A percentile compares a stretch with the other conserved stretches of the same genome.
These are phyloP conservation scores for Trypanosoma boissoni DNA, from an alignment of 208 protist genomes.

Conservation along the genomic window DNA sequence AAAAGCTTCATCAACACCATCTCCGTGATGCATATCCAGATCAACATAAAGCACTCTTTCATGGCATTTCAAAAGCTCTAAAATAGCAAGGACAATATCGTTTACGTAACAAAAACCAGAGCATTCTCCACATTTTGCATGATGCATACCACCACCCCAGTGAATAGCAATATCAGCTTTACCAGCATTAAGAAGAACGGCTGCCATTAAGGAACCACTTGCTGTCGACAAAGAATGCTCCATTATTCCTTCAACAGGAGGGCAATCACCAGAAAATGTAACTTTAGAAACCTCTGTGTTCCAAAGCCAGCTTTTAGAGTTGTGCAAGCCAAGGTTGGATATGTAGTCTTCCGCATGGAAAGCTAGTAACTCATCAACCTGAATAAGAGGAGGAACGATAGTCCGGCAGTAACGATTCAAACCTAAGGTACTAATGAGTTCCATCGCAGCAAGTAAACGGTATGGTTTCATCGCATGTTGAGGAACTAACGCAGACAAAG, in stretches of 20 bases:
- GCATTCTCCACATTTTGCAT: conserved; percentile 96
- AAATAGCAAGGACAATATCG: conserved; percentile 99
- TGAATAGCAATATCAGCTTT: conserved; percentile 94
- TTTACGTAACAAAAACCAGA: conserved; percentile 99
- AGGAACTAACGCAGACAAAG: conserved; percentile 75
- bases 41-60: conserved; percentile 99
- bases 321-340: conserved; percentile 83
- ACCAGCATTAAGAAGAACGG: conserved; percentile 80
- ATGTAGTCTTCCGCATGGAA: conserved; percentile 81
- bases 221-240: conserved; percentile 84
- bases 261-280: conserved; percentile 86
- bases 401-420: conserved; percentile 55
- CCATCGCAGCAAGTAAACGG: conserved; percentile 76
- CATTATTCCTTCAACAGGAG: conserved; percentile 83
- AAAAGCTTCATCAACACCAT: conserved; percentile 99
- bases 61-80: conserved; percentile 98
- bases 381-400: conserved; percentile 77
- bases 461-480: conserved; percentile 92
- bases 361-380: conserved; percentile 50
- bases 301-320: conserved; percentile 78
- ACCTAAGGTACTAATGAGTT: conserved; percentile 64
- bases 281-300: conserved; percentile 78
- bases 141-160: conserved; percentile 99
- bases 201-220: conserved; percentile 82
- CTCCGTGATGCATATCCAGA: conserved; percentile 99